Percentiles rank a stretch among this genome's conserved stretches.
phyloP scores from a whole-genome alignment of 2,329 filamentous ascomycete species.

The Xylaria sp. region DNA sequence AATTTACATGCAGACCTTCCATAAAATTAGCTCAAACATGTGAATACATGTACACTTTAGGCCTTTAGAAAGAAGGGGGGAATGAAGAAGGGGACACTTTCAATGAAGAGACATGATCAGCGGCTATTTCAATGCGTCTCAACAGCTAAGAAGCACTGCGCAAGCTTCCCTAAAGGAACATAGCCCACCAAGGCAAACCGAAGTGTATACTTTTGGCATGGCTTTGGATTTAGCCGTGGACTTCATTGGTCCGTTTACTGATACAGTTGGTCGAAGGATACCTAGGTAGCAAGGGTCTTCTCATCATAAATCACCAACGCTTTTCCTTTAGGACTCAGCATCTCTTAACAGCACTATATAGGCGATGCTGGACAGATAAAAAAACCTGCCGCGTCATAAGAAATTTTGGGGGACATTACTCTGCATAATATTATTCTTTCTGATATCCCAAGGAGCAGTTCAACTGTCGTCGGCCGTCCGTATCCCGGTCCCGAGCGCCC shows the following conservation, averaged over 20 bases:
- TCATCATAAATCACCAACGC: not conserved
- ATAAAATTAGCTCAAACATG: not conserved
- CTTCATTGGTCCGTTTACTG: not conserved
- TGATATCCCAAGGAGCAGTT: constrained; percentile 19
- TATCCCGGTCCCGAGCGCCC: constrained; percentile 24
- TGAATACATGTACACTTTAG: not conserved
- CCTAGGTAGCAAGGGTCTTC: not conserved
- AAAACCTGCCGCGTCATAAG: constrained; percentile 2
- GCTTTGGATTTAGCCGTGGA: not conserved
- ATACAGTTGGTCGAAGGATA: not conserved
- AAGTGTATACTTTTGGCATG: no score
- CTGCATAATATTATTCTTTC: constrained; percentile 29
- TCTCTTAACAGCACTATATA: constrained; percentile 9
- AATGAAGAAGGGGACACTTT: not conserved
- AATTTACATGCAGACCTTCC: not conserved
- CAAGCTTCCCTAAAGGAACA: not conserved
- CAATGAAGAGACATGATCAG: not conserved
- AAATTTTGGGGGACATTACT: constrained; percentile 24
- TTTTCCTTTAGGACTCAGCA: not conserved
- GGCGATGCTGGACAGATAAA: constrained; percentile 13
- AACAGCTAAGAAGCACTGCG: not conserved
- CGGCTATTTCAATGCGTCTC: constrained; percentile 7
- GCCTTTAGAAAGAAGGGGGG: not conserved
- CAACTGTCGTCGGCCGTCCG: constrained; percentile 21
- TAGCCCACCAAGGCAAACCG: not conserved